phyloP scores from a whole-genome alignment of 164 flowering plant species.

The Aristolochia fimbriata region DNA sequence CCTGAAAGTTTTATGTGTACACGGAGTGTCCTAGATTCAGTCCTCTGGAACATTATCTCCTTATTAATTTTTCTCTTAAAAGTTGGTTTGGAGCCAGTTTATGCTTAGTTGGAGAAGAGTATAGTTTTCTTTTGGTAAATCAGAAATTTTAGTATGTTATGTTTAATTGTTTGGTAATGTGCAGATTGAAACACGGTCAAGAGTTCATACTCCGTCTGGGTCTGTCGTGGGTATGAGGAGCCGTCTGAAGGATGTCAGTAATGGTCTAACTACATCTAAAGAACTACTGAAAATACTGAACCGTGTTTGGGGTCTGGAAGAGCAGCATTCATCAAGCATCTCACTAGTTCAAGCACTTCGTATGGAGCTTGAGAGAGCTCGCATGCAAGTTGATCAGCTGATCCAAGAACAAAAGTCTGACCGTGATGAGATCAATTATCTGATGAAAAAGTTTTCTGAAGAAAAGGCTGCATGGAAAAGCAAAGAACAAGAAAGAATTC shows the following conservation, averaged over 20 bases:
- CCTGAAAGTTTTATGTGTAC: too few species aligned
- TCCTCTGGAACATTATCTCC: too few species aligned
- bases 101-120: too few species aligned
- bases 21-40: too few species aligned
- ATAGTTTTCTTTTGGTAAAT: neutral
- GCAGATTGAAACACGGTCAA: slow-evolving; percentile 68
- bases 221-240: slow-evolving; percentile 38
- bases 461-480: slow-evolving; percentile 78
- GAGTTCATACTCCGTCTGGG: slow-evolving; percentile 39
- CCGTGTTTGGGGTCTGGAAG: slow-evolving; percentile 72
- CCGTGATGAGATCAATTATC: slow-evolving; percentile 41
- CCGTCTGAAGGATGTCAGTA: slow-evolving; percentile 68
- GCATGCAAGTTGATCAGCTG: slow-evolving; percentile 57
- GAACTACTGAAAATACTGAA: slow-evolving; percentile 76
- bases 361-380: slow-evolving; percentile 85
- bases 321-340: slow-evolving; percentile 64
- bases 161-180: slow-evolving; percentile 2
- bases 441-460: slow-evolving; percentile 67
- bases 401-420: slow-evolving; percentile 64
- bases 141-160: too few species aligned
- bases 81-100: too few species aligned
- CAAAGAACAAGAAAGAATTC: slow-evolving; percentile 50
- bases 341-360: slow-evolving; percentile 78
- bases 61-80: too few species aligned
- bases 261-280: slow-evolving; percentile 71